Percentiles rank a stretch among this genome's conserved stretches.
phyloP scores from a whole-genome alignment of 2,329 filamentous ascomycete genomes.

The Penicillium sclerotigenum region DNA sequence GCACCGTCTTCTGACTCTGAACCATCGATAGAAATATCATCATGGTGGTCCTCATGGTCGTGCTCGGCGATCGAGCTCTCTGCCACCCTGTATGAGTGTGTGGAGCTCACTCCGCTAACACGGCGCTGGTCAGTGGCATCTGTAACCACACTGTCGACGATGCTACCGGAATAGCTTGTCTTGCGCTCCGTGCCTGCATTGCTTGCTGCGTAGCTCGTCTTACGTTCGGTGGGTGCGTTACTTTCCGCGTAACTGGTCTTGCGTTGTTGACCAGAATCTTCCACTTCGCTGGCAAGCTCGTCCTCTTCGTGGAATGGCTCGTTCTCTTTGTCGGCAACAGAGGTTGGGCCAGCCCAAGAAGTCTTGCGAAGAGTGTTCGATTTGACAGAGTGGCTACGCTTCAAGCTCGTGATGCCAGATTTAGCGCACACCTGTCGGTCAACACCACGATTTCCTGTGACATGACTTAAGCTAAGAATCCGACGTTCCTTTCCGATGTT shows the following conservation, averaged over 20 bases:
- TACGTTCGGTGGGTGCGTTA: conserved; percentile 10
- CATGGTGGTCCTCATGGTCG: conserved; percentile 17
- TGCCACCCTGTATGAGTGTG: conserved; percentile 29
- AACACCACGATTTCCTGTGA: conserved; percentile 64
- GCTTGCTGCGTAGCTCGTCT: conserved; percentile 29
- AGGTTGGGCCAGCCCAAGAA: conserved; percentile 61
- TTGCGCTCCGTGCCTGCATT: conserved; percentile 13
- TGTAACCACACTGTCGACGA: conserved; percentile 42
- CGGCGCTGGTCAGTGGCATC: conserved; percentile 39
- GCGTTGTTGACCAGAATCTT: conserved; percentile 49
- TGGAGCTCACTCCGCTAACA: conserved; percentile 42
- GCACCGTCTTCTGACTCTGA: conserved; percentile 22
- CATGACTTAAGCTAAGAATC: conserved; percentile 87
- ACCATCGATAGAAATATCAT: conserved; percentile 18
- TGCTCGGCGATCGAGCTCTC: conserved; percentile 22
- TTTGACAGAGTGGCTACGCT: conserved; percentile 75
- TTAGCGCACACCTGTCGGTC: conserved; percentile 36
- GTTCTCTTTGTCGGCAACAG: conserved; percentile 58
- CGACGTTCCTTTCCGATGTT: conserved; percentile 62
- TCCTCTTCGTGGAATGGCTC: conserved; percentile 62
- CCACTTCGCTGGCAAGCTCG: conserved; percentile 46
- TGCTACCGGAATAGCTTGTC: conserved; percentile 36
- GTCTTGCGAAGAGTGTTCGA: conserved; percentile 62
- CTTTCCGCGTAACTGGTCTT: conserved; percentile 44
- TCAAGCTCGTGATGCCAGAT: conserved; percentile 57